Conservation (phyloP, 129 eudicot species). For the Heracleum sosnowskyi region DNA sequence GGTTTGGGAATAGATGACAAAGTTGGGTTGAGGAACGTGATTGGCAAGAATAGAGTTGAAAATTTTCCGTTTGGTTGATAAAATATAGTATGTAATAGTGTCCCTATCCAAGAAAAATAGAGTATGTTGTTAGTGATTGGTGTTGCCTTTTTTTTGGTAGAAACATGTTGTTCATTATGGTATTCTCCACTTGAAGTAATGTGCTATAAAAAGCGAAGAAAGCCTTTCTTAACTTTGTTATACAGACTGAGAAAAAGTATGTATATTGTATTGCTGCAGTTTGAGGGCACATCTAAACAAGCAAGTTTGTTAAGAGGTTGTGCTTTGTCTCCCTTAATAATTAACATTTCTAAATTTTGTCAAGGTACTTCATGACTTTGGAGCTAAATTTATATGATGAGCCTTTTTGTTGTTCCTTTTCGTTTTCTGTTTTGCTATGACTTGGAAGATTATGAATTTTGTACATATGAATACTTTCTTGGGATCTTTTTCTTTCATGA, state of each 20-base stretch:
- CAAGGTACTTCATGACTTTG: neutral
- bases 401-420: neutral
- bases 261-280: neutral
- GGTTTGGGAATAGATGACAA: neutral
- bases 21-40: constrained; percentile 1
- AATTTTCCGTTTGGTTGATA: neutral
- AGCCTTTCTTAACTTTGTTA: neutral
- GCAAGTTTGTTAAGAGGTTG: neutral
- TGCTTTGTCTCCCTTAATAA: neutral
- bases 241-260: neutral
- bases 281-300: neutral
- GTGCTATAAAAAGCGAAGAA: neutral
- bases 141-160: neutral
- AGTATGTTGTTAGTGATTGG: neutral
- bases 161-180: neutral
- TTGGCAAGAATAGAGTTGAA: neutral
- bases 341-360: neutral
- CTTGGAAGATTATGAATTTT: too few species aligned
- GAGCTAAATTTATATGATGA: neutral
- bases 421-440: too few species aligned
- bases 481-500: too few species aligned
- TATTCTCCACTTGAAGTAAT: neutral
- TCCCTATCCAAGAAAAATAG: neutral
- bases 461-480: too few species aligned
- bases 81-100: too few species aligned